Base-by-base conservation (phyloP, 345 rosid species). In the Streptanthus diversifolius region DNA sequence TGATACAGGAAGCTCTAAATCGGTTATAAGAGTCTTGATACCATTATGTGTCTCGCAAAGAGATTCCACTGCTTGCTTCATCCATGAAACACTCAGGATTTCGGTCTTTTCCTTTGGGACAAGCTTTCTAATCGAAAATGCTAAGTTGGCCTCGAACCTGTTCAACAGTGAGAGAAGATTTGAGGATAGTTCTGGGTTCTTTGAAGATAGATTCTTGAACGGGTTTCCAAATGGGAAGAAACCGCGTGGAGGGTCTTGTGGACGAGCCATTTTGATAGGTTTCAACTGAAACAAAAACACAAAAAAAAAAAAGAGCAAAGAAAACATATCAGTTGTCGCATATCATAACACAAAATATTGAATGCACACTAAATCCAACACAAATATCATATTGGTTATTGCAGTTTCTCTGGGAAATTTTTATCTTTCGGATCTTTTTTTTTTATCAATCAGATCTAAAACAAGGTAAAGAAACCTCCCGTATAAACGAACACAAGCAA, bases 141-240 rank as follows among this genome's bases (percentile, higher is more conserved):
- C 70, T 51, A 79, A 56, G 75, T 66, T 74, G 2, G 21, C 36
- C 60, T 79, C 82, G 35, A 79, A 79, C 25, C 0, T 43, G 61
- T 63, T 69, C 71, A 79, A 49, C 21, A 79, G 56, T 1, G 63
- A 45, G 45, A 73, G 63, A 68, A 79, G 75, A 9, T 74, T 74
- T 0, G 79, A 0, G n/a, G 79, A 35, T 8, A 68, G 21, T 36
- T n/a, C 22, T 4, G 72, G 57, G 48, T 57, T 69, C 68, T 79
- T 79, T 2, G 82, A 70, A n/a, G 82, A 74, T 32, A 54, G 56
- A 33, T 68, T 74, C 67, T 63, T 73, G 21, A 79, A 79, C 0
- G 72, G 82, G 75, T 74, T 79, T n/a, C 82, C 82, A 63, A 79
- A 73, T 1, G 74, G 76, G 52, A 79, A 79, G 75, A 79, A 79